These are phyloP conservation scores for Peribolospora baueri DNA, from an alignment of 768 basidiomycete genomes.

Conservation along the genomic window DNA sequence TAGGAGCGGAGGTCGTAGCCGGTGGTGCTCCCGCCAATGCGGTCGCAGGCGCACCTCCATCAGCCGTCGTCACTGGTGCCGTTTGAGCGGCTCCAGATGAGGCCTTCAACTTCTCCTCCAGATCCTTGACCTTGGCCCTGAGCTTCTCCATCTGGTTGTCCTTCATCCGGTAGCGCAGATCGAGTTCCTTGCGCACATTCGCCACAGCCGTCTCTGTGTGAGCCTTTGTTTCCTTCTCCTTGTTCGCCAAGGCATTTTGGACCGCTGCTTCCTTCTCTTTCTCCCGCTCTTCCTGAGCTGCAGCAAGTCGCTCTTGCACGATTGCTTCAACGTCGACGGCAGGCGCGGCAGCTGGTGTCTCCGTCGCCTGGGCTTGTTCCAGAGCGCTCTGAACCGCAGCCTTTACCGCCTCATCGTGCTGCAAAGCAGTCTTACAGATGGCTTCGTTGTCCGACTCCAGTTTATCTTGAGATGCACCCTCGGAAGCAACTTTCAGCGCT, in stretches of 20 bases:
- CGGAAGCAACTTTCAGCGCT: too few species aligned
- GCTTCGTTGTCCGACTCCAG: too few species aligned
- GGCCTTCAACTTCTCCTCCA: constrained; percentile 33
- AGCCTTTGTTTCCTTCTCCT: constrained; percentile 19
- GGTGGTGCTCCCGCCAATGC: neutral
- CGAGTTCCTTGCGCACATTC: constrained; percentile 39
- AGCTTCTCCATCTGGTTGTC: constrained; percentile 41
- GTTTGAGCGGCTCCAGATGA: constrained; percentile 36
- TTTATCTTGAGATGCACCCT: too few species aligned
- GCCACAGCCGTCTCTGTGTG: constrained; percentile 42
- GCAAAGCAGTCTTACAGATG: too few species aligned
- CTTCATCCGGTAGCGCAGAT: constrained; percentile 40
- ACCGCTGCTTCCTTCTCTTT: constrained; percentile 19
- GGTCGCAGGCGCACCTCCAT: neutral
- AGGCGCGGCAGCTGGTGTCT: too few species aligned
- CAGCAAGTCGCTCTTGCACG: too few species aligned
- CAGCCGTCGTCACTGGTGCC: neutral
- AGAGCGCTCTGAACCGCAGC: too few species aligned
- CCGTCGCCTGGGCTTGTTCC: too few species aligned
- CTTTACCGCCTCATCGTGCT: too few species aligned
- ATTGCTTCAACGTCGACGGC: too few species aligned
- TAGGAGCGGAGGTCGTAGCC: too few species aligned
- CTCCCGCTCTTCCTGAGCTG: too few species aligned
- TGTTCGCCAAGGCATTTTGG: constrained; percentile 26
- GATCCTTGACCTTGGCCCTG: constrained; percentile 10